phyloP scores from a whole-genome alignment of 2,329 filamentous ascomycete species.

The Diaporthe batatas region DNA sequence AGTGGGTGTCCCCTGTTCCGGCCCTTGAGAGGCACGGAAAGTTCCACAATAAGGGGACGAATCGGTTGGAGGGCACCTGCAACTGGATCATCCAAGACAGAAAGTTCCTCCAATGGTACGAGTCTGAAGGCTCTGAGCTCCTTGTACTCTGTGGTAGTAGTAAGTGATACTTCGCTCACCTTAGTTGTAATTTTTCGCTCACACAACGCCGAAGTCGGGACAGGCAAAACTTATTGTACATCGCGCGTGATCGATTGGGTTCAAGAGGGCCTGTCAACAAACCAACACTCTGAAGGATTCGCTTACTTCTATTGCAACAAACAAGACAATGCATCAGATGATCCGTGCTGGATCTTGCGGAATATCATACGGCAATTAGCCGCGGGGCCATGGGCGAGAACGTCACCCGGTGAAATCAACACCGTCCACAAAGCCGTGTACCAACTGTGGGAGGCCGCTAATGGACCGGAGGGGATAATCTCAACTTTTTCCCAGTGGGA shows the following conservation, averaged over 20 bases:
- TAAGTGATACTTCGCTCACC: too few species aligned
- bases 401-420: too few species aligned
- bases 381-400: neutral
- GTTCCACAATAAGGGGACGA: neutral
- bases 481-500: neutral
- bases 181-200: neutral
- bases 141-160: too few species aligned
- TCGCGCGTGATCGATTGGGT: neutral
- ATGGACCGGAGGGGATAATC: neutral
- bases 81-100: neutral
- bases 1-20: neutral
- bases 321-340: neutral
- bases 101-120: neutral
- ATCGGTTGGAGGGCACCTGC: neutral
- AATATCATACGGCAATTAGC: neutral
- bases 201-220: neutral
- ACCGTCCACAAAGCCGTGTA: neutral
- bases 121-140: neutral
- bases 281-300: neutral
- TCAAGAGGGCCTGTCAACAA: neutral
- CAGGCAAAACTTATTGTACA: neutral
- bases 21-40: neutral
- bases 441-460: neutral
- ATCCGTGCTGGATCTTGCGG: neutral
- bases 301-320: constrained; percentile 17